Percentiles rank a stretch among this genome's conserved stretches.
phyloP scores from a whole-genome alignment of 2,329 filamentous ascomycete species.

The Aureobasidium sp. region DNA sequence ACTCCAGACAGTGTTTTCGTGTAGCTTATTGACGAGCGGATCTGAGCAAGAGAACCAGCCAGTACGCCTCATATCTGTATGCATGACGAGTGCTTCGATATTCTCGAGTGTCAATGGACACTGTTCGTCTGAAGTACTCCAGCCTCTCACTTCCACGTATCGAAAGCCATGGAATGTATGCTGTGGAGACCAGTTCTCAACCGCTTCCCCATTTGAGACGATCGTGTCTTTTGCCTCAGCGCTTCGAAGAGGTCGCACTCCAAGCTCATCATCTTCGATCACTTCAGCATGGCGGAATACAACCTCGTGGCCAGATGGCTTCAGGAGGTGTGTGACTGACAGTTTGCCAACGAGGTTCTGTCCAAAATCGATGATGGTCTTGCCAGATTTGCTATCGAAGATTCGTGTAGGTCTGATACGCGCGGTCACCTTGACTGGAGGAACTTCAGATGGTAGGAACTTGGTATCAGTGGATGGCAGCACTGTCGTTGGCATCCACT shows the following conservation, averaged over 20 bases:
- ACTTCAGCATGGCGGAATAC: constrained; percentile 62
- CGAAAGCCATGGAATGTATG: constrained; percentile 63
- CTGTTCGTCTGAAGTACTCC: constrained; percentile 37
- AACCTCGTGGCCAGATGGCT: constrained; percentile 45
- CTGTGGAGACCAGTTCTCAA: constrained; percentile 47
- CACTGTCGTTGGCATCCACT: constrained; percentile 37
- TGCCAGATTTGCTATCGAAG: constrained; percentile 45
- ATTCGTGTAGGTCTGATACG: constrained; percentile 32
- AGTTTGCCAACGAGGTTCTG: constrained; percentile 65
- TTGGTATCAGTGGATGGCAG: constrained; percentile 35
- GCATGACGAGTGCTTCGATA: constrained; percentile 48
- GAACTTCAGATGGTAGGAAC: constrained; percentile 47
- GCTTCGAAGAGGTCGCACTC: constrained; percentile 47
- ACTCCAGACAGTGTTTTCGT: constrained; percentile 62
- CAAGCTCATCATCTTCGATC: constrained; percentile 53
- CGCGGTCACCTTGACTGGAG: constrained; percentile 49
- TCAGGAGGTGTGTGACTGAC: constrained; percentile 40
- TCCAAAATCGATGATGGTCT: constrained; percentile 62
- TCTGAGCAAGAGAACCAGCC: constrained; percentile 62
- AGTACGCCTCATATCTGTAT: constrained; percentile 58
- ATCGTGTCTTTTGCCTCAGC: constrained; percentile 50
- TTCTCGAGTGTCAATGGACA: constrained; percentile 25
- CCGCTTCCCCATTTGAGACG: constrained; percentile 34
- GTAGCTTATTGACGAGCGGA: constrained; percentile 57
- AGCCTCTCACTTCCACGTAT: constrained; percentile 55